A percentile compares a stretch with the other conserved stretches of the same genome.
Conservation (phyloP, 1,284 basidiomycete genomes). For the Malassezia obtusa region DNA sequence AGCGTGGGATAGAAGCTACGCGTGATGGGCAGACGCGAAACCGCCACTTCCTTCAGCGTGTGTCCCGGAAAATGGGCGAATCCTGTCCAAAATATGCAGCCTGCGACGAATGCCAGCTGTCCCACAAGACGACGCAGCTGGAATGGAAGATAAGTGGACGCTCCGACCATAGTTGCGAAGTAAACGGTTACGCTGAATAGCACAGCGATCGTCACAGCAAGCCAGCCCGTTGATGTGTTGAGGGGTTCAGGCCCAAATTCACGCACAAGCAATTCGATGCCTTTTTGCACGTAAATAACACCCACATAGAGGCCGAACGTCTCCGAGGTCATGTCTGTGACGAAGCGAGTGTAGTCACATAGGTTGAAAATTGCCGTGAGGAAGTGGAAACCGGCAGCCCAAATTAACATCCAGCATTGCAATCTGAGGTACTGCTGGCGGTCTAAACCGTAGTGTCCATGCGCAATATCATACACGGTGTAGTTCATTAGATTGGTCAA, state of each 20-base stretch:
- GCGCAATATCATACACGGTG: conserved; percentile 44
- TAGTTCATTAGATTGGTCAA: conserved; percentile 49
- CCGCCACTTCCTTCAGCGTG: conserved; percentile 30
- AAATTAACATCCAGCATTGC: conserved; percentile 69
- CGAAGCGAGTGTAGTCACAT: conserved; percentile 48
- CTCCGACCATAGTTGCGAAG: conserved; percentile 31
- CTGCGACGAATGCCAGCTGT: conserved; percentile 49
- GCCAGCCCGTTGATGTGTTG: conserved; percentile 49
- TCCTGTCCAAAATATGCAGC: conserved; percentile 50
- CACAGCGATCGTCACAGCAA: conserved; percentile 50
- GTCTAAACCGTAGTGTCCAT: conserved; percentile 35
- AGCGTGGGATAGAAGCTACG: conserved; percentile 55
- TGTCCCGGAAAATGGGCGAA: conserved; percentile 48
- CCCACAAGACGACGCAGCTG: conserved; percentile 45
- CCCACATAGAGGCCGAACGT: conserved; percentile 68
- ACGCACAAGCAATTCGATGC: conserved; percentile 50
- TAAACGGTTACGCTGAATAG: conserved; percentile 50
- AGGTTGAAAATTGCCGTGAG: conserved; percentile 68
- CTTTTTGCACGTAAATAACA: conserved; percentile 49
- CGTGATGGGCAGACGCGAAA: conserved; percentile 46
- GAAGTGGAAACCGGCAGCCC: conserved; percentile 88
- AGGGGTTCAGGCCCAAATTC: conserved; percentile 43
- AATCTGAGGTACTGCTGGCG: conserved; percentile 33
- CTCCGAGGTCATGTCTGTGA: conserved; percentile 72
- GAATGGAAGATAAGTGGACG: conserved; percentile 45